phyloP scores from a whole-genome alignment of 2,329 filamentous ascomycete genomes.

The Trichoderma gracile region DNA sequence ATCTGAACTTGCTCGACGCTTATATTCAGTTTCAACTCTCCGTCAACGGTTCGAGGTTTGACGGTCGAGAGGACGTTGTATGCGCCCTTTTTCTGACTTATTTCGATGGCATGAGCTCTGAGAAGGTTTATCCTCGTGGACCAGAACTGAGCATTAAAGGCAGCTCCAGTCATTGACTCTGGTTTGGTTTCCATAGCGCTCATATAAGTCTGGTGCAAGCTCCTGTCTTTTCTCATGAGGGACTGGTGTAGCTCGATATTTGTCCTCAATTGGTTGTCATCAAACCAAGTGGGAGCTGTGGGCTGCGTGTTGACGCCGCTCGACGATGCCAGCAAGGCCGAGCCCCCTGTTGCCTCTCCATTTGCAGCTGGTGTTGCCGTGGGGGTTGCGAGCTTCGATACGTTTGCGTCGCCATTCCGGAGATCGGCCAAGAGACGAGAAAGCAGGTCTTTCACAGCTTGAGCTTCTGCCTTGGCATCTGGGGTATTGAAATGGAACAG shows the following conservation, averaged over 20 bases:
- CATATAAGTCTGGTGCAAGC: conserved; percentile 80
- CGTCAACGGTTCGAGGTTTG: conserved; percentile 60
- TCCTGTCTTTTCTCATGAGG: conserved; percentile 76
- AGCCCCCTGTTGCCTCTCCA: conserved; percentile 44
- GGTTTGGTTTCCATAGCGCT: conserved; percentile 82
- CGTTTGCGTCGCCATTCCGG: conserved; percentile 57
- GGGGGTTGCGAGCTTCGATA: conserved; percentile 46
- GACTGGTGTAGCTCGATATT: conserved; percentile 86
- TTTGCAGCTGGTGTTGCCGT: conserved; percentile 35
- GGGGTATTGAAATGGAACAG: conserved; percentile 87
- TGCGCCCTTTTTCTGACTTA: conserved; percentile 78
- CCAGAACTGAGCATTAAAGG: conserved; percentile 95
- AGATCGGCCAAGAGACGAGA: conserved; percentile 72
- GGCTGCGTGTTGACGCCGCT: conserved; percentile 61
- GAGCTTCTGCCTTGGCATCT: conserved; percentile 79
- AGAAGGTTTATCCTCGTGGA: conserved; percentile 82
- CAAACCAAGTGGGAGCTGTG: conserved; percentile 66
- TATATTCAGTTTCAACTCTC: conserved; percentile 75
- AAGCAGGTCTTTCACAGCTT: conserved; percentile 78
- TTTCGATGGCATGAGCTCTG: conserved; percentile 87
- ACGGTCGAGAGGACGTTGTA: conserved; percentile 94
- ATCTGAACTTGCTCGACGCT: conserved; percentile 89
- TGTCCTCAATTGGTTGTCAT: conserved; percentile 73
- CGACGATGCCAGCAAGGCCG: conserved; percentile 76
- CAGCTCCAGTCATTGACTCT: conserved; percentile 73